phyloP scores from a whole-genome alignment of 768 basidiomycete species.

The Gelatoporia subvermispora region DNA sequence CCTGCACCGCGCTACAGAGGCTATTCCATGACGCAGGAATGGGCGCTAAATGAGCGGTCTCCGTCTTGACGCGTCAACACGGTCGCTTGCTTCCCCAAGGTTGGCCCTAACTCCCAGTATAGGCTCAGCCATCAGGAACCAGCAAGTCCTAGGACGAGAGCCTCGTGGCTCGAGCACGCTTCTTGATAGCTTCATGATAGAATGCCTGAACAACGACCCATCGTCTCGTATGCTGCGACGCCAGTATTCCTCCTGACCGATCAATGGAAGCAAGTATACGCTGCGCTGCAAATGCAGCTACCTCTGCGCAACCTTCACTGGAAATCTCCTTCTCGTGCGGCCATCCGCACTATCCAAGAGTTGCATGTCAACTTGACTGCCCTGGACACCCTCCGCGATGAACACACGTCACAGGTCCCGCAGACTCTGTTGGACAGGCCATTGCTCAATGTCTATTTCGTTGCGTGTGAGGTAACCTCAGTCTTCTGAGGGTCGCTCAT shows the following conservation, averaged over 20 bases:
- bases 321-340: slow-evolving; percentile 70
- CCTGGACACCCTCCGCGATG: slow-evolving; percentile 65
- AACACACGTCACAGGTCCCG: slow-evolving; percentile 70
- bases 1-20: too few species aligned
- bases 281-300: slow-evolving; percentile 61
- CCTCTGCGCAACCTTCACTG: slow-evolving; percentile 92
- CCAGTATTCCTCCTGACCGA: slow-evolving; percentile 62
- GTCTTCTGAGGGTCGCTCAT: background rate
- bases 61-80: too few species aligned
- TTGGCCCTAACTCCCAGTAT: too few species aligned
- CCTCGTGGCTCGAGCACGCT: background rate
- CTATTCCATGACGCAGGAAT: background rate
- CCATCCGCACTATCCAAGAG: slow-evolving; percentile 83
- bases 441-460: slow-evolving; percentile 79
- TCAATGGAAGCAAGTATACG: slow-evolving; percentile 66
- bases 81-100: too few species aligned
- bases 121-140: too few species aligned
- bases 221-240: slow-evolving; percentile 66
- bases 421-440: slow-evolving; percentile 81
- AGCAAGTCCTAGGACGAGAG: too few species aligned
- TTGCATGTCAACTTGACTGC: slow-evolving; percentile 72
- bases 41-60: too few species aligned
- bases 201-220: slow-evolving; percentile 46
- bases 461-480: slow-evolving; percentile 76
- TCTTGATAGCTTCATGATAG: background rate